Evolutionary conservation across 176 grass and related monocot species (phyloP).

Genomic region (Aegilops speltoides): DNA sequence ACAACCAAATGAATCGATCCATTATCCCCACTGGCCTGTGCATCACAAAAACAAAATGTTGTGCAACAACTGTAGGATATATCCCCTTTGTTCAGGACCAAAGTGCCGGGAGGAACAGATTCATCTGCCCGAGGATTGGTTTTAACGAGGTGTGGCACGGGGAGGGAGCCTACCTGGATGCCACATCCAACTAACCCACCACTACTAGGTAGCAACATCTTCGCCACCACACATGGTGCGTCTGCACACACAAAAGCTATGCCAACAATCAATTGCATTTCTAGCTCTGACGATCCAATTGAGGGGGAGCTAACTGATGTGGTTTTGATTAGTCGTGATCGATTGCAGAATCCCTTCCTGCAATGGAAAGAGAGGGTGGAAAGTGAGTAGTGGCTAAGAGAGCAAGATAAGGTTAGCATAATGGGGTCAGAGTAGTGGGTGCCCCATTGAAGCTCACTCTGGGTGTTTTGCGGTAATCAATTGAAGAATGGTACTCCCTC

Average conservation of each 20-base stretch:
- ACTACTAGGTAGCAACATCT: background rate
- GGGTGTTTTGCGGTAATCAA: background rate
- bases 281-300: background rate
- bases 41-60: background rate
- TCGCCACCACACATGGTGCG: background rate
- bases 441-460: background rate
- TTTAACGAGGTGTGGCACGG: background rate
- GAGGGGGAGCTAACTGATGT: background rate
- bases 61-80: background rate
- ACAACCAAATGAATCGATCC: no score
- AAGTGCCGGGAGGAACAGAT: background rate
- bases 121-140: no score
- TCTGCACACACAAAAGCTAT: background rate
- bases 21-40: no score
- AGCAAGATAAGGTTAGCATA: background rate
- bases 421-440: slow-evolving; percentile 7
- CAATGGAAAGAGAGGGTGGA: background rate
- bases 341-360: background rate
- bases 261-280: background rate
- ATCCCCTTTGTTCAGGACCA: background rate
- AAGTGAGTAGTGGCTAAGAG: background rate
- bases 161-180: slow-evolving; percentile 19
- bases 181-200: slow-evolving; percentile 1
- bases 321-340: background rate
- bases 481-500: no score